Conservation (phyloP, 768 basidiomycete genomes). For the Lyophyllum decastes region DNA sequence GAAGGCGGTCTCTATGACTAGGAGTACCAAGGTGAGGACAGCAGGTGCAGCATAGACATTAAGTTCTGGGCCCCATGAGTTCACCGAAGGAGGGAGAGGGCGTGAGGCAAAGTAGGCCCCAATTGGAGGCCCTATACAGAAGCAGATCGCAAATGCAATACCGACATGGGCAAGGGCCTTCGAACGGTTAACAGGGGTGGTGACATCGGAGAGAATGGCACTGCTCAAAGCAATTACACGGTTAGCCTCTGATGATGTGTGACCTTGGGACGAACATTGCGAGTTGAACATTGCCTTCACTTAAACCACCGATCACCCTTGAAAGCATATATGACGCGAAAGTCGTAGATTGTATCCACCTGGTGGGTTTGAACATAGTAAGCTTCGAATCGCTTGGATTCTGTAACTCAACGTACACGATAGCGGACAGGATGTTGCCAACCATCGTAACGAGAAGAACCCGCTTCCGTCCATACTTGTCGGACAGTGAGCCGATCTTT, state of each 20-base stretch:
- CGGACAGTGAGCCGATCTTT: slow-evolving; percentile 79
- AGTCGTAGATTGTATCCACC: slow-evolving; percentile 88
- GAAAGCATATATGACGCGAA: slow-evolving; percentile 91
- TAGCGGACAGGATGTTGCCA: slow-evolving; percentile 90
- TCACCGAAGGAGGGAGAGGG: slow-evolving; percentile 64
- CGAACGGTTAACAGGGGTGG: slow-evolving; percentile 76
- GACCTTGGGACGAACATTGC: slow-evolving; percentile 68
- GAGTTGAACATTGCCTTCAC: slow-evolving; percentile 97
- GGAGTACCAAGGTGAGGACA: slow-evolving; percentile 72
- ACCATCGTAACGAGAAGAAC: slow-evolving; percentile 87
- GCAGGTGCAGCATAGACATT: slow-evolving; percentile 96
- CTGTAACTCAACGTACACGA: slow-evolving; percentile 55
- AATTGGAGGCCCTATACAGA: slow-evolving; percentile 89
- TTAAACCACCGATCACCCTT: slow-evolving; percentile 87
- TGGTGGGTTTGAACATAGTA: slow-evolving; percentile 27
- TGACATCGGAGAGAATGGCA: slow-evolving; percentile 92
- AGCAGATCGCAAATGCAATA: slow-evolving; percentile 95
- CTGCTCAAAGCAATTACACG: slow-evolving; percentile 37
- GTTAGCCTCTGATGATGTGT: neutral
- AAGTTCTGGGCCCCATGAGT: slow-evolving; percentile 58
- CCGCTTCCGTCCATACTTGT: slow-evolving; percentile 86
- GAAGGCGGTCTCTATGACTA: slow-evolving; percentile 80
- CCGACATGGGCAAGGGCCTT: slow-evolving; percentile 90
- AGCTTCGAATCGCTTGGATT: neutral
- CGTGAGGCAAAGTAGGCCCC: slow-evolving; percentile 96